Evolutionary conservation across 2,329 filamentous ascomycete genomes (phyloP).

Genomic region (Pseudogymnoascus sp.): DNA sequence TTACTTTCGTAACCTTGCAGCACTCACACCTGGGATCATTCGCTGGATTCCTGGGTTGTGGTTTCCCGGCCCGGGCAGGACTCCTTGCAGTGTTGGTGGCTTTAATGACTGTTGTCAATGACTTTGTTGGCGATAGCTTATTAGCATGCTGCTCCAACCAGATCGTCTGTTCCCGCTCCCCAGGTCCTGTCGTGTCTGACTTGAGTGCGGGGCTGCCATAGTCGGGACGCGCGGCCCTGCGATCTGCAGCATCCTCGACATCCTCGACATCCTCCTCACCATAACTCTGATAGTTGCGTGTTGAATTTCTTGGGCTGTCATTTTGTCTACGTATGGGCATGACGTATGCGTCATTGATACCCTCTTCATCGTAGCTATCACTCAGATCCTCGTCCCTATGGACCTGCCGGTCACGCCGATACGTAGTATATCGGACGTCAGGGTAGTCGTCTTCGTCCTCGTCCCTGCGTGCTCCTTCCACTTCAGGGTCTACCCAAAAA

Average conservation of each 20-base stretch:
- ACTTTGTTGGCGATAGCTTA: background rate
- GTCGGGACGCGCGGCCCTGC: background rate
- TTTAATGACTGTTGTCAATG: background rate
- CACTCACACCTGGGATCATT: background rate
- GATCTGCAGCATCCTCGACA: background rate
- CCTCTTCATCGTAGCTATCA: constrained; percentile 82
- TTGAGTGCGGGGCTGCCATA: background rate
- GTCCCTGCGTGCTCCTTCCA: constrained; percentile 58
- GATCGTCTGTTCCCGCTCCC: background rate
- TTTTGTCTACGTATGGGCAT: background rate
- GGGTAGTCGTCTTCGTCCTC: constrained; percentile 80
- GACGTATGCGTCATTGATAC: constrained; percentile 45
- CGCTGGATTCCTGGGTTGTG: background rate
- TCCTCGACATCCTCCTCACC: background rate
- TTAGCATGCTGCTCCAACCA: background rate
- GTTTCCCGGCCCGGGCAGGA: background rate
- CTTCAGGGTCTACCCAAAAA: constrained; percentile 54
- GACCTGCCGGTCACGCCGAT: constrained; percentile 72
- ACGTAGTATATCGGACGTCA: constrained; percentile 74
- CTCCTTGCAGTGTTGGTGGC: background rate
- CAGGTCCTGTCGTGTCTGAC: background rate
- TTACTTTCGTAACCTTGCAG: background rate
- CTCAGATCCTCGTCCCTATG: constrained; percentile 74
- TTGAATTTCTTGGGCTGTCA: background rate
- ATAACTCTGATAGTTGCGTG: background rate